Evolutionary conservation across 1,284 basidiomycete genomes (phyloP), one percentile per base, ranked within the genome.

Genomic region (Bondarzewia mesenterica): DNA sequence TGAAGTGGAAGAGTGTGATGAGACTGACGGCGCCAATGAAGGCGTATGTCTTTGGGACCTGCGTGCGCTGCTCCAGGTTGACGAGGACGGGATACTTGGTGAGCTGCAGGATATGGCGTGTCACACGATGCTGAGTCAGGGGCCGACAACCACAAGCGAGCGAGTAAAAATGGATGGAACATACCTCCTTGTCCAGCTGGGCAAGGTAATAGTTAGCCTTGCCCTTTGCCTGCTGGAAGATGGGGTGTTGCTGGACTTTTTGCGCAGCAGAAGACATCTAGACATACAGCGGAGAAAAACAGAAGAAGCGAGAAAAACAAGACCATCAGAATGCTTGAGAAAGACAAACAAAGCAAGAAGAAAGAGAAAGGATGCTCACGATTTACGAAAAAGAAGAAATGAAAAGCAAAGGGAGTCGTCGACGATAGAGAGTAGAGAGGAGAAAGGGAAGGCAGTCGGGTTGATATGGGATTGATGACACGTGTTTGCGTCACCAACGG

Each of bases 131-230:
- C 52, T 55, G 54, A 23, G 40, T 50, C 47, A 44, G 29, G n/a
- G 29, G 42, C 29, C 41, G 48, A 38, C 23, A n/a, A 16, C 15
- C 52, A 47, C 42, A 43, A 26, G 29, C 27, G 36, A 26, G 8
- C 26, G 23, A 12, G 10, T 18, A 8, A 36, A 21, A 45, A 20
- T 25, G 41, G 35, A 27, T 21, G 8, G n/a, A 10, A 72, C 77
- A 52, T 49, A 93, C 93, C 85, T 95, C 93, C 69, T 93, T 93
- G 75, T 97, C 93, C 65, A 96, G 87, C 76, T 92, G 82, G 68
- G 61, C 71, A 60, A 89, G 68, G 64, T 93, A 89, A 68, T 82
- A 78, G 58, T 75, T 73, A 50, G 80, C 85, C 72, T 85, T 85
- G 67, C 78, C 80, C 67, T 83, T 78, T 23, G 79, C 87, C 69